These are phyloP conservation scores for Colletotrichum coccodes DNA, from an alignment of 2,329 filamentous ascomycete species.

Conservation along the genomic window DNA sequence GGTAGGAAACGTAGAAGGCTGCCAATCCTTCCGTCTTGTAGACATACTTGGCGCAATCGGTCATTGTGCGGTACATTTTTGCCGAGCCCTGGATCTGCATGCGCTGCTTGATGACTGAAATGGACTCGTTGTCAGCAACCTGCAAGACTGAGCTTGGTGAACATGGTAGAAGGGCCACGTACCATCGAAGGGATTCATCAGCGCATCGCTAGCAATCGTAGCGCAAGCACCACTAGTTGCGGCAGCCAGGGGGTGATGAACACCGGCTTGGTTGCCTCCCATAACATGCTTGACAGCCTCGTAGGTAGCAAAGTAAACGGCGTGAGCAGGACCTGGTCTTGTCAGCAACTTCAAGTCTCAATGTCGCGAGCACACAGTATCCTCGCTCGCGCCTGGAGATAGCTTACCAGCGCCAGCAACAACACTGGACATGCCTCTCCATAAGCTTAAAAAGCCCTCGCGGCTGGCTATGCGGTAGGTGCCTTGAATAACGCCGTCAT, in stretches of 20 bases:
- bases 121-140: not conserved
- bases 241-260: constrained; percentile 92
- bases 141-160: not conserved
- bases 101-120: constrained; percentile 94
- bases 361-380: not conserved
- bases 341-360: not conserved
- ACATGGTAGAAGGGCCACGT: constrained; percentile 42
- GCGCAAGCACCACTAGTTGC: constrained; percentile 93
- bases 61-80: constrained; percentile 83
- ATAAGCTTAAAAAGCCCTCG: constrained; percentile 91
- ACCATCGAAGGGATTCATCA: constrained; percentile 99
- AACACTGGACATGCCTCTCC: constrained; percentile 96
- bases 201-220: constrained; percentile 95
- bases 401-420: constrained; percentile 88
- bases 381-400: not conserved
- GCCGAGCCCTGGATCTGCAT: constrained; percentile 99
- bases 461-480: constrained; percentile 91
- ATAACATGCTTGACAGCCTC: constrained; percentile 96
- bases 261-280: constrained; percentile 87
- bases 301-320: constrained; percentile 98
- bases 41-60: constrained; percentile 87
- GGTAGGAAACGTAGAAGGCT: constrained; percentile 98
- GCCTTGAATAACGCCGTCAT: constrained; percentile 90
- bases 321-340: constrained; percentile 87
- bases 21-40: constrained; percentile 88